A percentile compares a stretch with the other conserved stretches of the same genome.
These are phyloP conservation scores for Paxillus involutus DNA, from an alignment of 768 basidiomycete genomes.

Conservation along the genomic window DNA sequence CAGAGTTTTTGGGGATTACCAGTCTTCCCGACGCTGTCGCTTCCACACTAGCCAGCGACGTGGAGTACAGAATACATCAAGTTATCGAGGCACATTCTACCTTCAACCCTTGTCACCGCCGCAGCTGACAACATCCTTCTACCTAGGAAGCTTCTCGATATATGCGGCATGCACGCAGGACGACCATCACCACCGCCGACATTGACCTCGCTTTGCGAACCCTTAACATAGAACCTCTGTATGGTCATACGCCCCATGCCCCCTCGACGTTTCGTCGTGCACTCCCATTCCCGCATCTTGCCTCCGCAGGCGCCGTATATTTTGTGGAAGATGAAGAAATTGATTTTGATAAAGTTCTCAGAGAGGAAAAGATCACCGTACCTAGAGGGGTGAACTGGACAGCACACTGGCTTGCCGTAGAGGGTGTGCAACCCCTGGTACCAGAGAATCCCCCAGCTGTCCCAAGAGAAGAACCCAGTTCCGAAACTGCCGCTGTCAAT, in stretches of 20 bases:
- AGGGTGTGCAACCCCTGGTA: slow-evolving; percentile 96
- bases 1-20: slow-evolving; percentile 81
- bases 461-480: slow-evolving; percentile 50
- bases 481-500: slow-evolving; percentile 25
- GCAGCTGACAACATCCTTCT: not conserved
- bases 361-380: slow-evolving; percentile 80
- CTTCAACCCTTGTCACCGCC: not conserved
- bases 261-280: slow-evolving; percentile 42
- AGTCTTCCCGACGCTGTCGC: slow-evolving; percentile 78
- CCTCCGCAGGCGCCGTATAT: slow-evolving; percentile 72
- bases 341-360: slow-evolving; percentile 88
- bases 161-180: slow-evolving; percentile 91
- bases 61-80: slow-evolving; percentile 95
- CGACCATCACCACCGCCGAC: slow-evolving; percentile 86
- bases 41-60: slow-evolving; percentile 87
- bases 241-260: slow-evolving; percentile 48
- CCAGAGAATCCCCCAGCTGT: slow-evolving; percentile 92
- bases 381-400: slow-evolving; percentile 85
- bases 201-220: slow-evolving; percentile 93
- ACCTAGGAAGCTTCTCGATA: slow-evolving; percentile 87
- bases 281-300: slow-evolving; percentile 43
- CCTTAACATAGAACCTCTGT: slow-evolving; percentile 94
- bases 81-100: slow-evolving; percentile 72
- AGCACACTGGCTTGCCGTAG: slow-evolving; percentile 98
- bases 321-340: slow-evolving; percentile 97